Evolutionary conservation across 352 stramenopile species (phyloP).

Genomic region (Poterioochromonas sp.): DNA sequence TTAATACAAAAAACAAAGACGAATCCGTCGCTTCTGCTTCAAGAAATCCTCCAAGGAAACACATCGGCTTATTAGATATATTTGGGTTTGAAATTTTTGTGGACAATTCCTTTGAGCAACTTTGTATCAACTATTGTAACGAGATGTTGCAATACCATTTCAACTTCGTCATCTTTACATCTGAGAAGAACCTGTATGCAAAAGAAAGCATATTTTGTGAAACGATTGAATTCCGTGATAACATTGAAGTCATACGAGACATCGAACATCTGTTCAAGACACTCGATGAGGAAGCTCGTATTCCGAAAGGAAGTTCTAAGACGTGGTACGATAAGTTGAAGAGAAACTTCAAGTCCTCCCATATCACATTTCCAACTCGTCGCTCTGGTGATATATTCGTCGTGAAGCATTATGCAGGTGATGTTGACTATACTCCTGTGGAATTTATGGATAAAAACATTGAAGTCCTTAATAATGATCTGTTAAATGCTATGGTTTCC

Average conservation of each 20-base stretch:
- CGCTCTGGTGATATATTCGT: slow-evolving; percentile 50
- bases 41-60: no score
- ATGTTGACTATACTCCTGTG: slow-evolving; percentile 81
- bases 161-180: slow-evolving; percentile 26
- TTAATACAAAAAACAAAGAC: slow-evolving; percentile 15
- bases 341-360: slow-evolving; percentile 78
- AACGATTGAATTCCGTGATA: slow-evolving; percentile 9
- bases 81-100: slow-evolving; percentile 87
- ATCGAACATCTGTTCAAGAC: slow-evolving; percentile 56
- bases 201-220: slow-evolving; percentile 3
- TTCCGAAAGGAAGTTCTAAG: slow-evolving; percentile 58
- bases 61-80: slow-evolving; percentile 84
- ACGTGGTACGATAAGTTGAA: slow-evolving; percentile 27
- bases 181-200: slow-evolving; percentile 19
- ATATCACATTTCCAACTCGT: slow-evolving; percentile 38
- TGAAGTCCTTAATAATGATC: slow-evolving; percentile 58
- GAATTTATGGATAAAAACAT: slow-evolving; percentile 91
- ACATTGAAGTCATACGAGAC: not conserved
- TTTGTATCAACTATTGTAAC: slow-evolving; percentile 92
- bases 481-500: not conserved
- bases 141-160: slow-evolving; percentile 77
- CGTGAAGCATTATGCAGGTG: slow-evolving; percentile 81
- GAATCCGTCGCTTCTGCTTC: no score
- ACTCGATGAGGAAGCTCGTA: slow-evolving; percentile 82
- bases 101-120: slow-evolving; percentile 80